A percentile compares a stretch with the other conserved stretches of the same genome.
phyloP scores from a whole-genome alignment of 192 early-diverging fungal genomes.

The Radiomyces spectabilis region DNA sequence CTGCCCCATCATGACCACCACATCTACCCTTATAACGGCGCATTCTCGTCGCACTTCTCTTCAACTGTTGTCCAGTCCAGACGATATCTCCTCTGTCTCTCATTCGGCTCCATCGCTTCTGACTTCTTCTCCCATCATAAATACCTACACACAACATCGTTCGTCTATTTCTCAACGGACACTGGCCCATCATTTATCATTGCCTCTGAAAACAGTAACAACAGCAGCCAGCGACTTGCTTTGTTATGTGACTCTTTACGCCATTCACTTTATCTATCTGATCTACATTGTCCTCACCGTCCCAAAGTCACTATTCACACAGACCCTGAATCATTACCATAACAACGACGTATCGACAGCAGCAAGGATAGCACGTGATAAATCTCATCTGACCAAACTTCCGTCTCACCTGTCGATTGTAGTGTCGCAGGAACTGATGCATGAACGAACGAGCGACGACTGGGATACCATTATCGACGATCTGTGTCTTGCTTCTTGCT shows the following conservation, averaged over 20 bases:
- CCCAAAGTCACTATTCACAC: no score
- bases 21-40: background rate
- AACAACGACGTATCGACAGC: background rate
- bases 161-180: no score
- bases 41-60: background rate
- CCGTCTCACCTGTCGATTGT: constrained; percentile 12
- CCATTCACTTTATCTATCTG: background rate
- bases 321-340: background rate
- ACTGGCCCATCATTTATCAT: no score
- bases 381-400: constrained; percentile 12
- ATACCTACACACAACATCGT: no score
- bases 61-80: no score
- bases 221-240: background rate
- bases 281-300: background rate
- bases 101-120: background rate
- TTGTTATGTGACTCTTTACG: background rate
- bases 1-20: background rate
- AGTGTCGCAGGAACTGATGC: constrained; percentile 14
- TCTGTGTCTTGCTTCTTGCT: constrained; percentile 9
- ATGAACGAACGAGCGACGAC: constrained; percentile 2
- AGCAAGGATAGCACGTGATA: constrained; percentile 3
- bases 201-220: background rate
- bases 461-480: constrained; percentile 13
- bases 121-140: background rate
- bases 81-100: background rate